Evolutionary conservation across 208 protist genomes (phyloP), one percentile per base, ranked within the genome.

Genomic region (Zelonia costaricensis): DNA sequence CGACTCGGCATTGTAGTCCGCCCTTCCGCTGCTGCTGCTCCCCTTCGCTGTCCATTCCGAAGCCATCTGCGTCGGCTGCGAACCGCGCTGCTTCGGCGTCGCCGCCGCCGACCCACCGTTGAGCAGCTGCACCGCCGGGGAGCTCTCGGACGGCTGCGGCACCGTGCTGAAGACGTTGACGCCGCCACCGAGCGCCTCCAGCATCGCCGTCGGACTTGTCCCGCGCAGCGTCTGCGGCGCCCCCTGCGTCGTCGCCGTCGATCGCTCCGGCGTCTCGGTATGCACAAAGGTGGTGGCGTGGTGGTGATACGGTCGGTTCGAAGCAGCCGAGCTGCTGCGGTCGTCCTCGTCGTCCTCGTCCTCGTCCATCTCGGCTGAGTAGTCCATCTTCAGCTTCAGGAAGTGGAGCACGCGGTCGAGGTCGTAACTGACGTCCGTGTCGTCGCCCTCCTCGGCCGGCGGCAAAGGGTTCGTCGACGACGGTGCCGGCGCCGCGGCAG

Each of bases 371-470:
- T 16, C 55, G 12, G 55, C 15, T 8, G 55, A 10, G 58, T 47
- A 62, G 51, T 46, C 27, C 4, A 4, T 5, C 42, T 73, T 73
- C 7, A 61, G 44, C 23, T 61, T 64, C 8, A 72, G 44, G 23
- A 73, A 73, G 36, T 48, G 53, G 10, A 73, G 44, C 33, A 66
- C 66, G 0, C 58, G 49, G 40, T 66, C 49, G 25, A 73, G 58
- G 30, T 73, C 66, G 52, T 73, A 73, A 38, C 58, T 55, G 4
- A 44, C 66, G 10, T 73, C 66, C 4, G 36, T 6, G 0, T 73
- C 66, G 13, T 73, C 66, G 0, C 8, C 45, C 1, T 15, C 40
- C 10, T 57, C 52, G 4, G n/a, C n/a, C n/a, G n/a, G n/a, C n/a
- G n/a, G n/a, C 52, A 45, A 13, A 16, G 4, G 20, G 33, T 38